Evolutionary conservation across 2,329 filamentous ascomycete species (phyloP).

Genomic region (Exophiala phaeomuriformis): DNA sequence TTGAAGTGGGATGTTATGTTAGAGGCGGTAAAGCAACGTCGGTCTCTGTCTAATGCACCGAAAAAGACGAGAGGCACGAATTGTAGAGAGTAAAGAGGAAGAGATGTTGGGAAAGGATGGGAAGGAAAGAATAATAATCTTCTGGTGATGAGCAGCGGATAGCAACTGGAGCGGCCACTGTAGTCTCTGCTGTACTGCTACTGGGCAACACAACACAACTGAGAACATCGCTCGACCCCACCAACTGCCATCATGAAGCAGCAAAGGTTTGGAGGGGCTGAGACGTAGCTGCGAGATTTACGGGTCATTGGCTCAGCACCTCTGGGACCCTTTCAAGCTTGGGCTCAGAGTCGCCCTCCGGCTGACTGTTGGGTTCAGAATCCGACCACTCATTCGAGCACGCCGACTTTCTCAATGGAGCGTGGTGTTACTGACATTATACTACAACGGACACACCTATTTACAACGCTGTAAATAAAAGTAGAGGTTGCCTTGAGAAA

Average conservation of each 20-base stretch:
- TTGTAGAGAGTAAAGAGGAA: slow-evolving; percentile 16
- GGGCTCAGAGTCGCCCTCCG: slow-evolving; percentile 14
- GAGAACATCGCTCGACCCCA: slow-evolving; percentile 3
- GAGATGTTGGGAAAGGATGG: slow-evolving; percentile 17
- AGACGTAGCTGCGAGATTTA: background rate
- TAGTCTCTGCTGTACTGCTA: background rate
- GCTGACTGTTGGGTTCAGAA: background rate
- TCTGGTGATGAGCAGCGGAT: slow-evolving; percentile 1
- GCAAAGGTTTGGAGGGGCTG: slow-evolving; percentile 22
- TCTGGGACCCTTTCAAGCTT: slow-evolving; percentile 1
- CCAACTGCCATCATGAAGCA: slow-evolving; percentile 19
- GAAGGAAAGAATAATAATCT: slow-evolving; percentile 24
- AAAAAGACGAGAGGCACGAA: slow-evolving; percentile 28
- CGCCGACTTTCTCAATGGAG: slow-evolving; percentile 15
- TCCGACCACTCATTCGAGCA: slow-evolving; percentile 18
- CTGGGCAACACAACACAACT: background rate
- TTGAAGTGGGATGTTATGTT: too few relatives aligned
- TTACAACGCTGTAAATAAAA: too few relatives aligned
- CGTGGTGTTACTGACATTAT: background rate
- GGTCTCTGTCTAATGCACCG: slow-evolving; percentile 28
- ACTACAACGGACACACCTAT: background rate
- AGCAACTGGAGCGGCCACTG: background rate
- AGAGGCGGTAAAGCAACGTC: slow-evolving; percentile 2
- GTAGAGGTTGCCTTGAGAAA: background rate
- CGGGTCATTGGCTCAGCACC: background rate